phyloP scores from a whole-genome alignment of 2,329 filamentous ascomycete species.

The Trichoderma sp. region DNA sequence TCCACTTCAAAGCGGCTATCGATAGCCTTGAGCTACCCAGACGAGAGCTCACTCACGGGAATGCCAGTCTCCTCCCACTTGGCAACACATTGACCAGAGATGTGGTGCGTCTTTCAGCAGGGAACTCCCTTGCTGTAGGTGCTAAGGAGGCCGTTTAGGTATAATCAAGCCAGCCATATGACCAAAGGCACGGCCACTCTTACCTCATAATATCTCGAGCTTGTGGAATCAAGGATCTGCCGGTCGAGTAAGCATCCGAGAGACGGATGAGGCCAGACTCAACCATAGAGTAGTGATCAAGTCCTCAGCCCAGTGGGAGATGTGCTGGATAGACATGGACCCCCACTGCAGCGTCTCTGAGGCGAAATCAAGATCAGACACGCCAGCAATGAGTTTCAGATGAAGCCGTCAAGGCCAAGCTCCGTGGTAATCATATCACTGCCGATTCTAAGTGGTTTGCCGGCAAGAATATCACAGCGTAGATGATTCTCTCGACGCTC shows the following conservation, averaged over 20 bases:
- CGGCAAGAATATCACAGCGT: conserved; percentile 73
- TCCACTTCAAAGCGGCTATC: conserved; percentile 70
- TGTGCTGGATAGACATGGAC: conserved; percentile 73
- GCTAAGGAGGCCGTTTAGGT: not conserved
- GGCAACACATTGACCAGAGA: conserved; percentile 62
- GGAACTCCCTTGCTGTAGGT: conserved; percentile 53
- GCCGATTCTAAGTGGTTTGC: conserved; percentile 80
- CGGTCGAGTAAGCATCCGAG: conserved; percentile 67
- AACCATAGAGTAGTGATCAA: conserved; percentile 73
- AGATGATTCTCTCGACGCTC: conserved; percentile 72
- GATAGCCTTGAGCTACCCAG: conserved; percentile 63
- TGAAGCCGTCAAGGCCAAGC: conserved; percentile 72
- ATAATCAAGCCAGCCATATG: not conserved
- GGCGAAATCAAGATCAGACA: conserved; percentile 78
- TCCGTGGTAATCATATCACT: conserved; percentile 76
- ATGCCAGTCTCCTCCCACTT: conserved; percentile 43
- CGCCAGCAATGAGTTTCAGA: conserved; percentile 70
- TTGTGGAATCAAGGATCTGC: not conserved
- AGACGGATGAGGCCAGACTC: conserved; percentile 76
- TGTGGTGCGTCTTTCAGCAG: conserved; percentile 78
- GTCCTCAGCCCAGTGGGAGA: conserved; percentile 78
- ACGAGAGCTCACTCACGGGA: conserved; percentile 67
- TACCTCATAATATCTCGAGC: not conserved
- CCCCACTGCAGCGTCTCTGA: conserved; percentile 80
- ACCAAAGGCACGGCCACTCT: not conserved